Evolutionary conservation across 2,329 filamentous ascomycete species (phyloP).

Genomic region (Curvularia verruculosa): DNA sequence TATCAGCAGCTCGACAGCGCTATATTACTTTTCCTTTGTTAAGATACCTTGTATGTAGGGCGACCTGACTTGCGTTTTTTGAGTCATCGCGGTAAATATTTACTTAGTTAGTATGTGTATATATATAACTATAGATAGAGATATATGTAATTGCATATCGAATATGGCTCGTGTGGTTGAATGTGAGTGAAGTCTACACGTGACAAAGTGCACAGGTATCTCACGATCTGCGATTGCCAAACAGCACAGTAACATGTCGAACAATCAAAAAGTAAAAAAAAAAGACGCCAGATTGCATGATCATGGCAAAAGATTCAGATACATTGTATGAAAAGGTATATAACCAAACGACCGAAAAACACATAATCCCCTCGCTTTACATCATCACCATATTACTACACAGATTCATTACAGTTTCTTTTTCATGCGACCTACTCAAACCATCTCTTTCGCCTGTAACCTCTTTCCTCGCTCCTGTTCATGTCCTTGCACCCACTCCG

Average conservation of each 20-base stretch:
- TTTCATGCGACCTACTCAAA: neutral
- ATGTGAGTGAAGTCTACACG: neutral
- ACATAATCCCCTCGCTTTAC: neutral
- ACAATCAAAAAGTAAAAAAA: too few species aligned
- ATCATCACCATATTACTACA: neutral
- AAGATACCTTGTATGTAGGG: neutral
- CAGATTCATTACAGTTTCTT: neutral
- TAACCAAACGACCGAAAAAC: neutral
- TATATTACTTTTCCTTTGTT: slow-evolving; percentile 3
- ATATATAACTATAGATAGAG: too few species aligned
- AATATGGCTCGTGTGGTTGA: neutral
- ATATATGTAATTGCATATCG: neutral
- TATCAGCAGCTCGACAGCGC: slow-evolving; percentile 5
- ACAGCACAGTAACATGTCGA: too few species aligned
- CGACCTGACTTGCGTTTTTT: neutral
- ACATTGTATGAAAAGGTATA: neutral
- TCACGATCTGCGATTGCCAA: too few species aligned
- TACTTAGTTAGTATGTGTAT: neutral
- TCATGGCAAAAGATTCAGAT: neutral
- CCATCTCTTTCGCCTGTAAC: slow-evolving; percentile 7
- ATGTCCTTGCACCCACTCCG: slow-evolving; percentile 8
- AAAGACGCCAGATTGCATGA: neutral
- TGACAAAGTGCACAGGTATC: too few species aligned
- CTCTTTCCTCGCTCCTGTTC: neutral
- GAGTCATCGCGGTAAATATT: neutral